These are phyloP conservation scores for Fomitopsis palustris DNA, from an alignment of 1,284 basidiomycete species.

Conservation along the genomic window DNA sequence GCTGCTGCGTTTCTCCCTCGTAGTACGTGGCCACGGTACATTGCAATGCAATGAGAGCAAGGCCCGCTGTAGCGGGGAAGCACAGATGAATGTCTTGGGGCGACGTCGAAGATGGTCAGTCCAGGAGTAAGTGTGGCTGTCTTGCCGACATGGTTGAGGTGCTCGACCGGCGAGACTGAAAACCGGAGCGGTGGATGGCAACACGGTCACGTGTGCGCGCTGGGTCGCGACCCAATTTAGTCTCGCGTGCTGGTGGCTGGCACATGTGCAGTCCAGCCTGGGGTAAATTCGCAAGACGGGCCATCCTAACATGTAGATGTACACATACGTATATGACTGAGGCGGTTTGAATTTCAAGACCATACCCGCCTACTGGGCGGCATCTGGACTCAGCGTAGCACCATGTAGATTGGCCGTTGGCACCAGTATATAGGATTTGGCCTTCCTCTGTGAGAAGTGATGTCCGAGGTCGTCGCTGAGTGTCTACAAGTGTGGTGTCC, in stretches of 20 bases:
- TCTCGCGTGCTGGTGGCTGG: not conserved
- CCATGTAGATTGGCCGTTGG: too few relatives aligned
- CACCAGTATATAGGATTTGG: too few relatives aligned
- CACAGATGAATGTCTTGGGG: not conserved
- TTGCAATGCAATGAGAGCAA: not conserved
- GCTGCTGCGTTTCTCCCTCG: not conserved
- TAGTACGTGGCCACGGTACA: not conserved
- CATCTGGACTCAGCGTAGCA: too few relatives aligned
- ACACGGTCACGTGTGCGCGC: not conserved
- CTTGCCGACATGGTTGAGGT: too few relatives aligned
- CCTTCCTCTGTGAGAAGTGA: too few relatives aligned
- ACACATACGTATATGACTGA: too few relatives aligned
- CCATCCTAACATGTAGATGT: not conserved
- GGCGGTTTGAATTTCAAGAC: too few relatives aligned
- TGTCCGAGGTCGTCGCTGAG: too few relatives aligned
- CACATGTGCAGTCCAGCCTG: too few relatives aligned
- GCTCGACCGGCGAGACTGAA: not conserved
- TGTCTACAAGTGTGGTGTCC: too few relatives aligned
- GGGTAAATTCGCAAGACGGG: not conserved
- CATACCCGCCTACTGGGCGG: too few relatives aligned
- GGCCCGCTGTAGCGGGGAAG: not conserved
- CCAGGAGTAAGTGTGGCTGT: too few relatives aligned
- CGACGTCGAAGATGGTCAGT: not conserved
- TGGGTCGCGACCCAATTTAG: not conserved
- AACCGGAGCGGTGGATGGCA: not conserved